Evolutionary conservation across 2,329 filamentous ascomycete species (phyloP), one percentile per base, ranked within the genome.

Genomic region (Arthrobotrys iridis): DNA sequence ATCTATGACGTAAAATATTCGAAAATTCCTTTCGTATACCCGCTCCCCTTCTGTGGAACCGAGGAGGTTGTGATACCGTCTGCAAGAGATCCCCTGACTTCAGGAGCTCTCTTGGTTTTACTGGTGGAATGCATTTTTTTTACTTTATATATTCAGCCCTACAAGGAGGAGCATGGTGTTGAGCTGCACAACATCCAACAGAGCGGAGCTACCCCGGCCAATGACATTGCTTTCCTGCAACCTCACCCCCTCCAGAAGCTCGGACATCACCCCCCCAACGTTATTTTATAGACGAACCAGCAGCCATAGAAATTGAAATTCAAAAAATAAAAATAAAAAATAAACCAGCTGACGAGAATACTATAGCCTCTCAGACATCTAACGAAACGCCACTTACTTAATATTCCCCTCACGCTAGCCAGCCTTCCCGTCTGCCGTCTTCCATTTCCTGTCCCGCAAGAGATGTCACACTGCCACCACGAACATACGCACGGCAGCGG

Each of bases 401-500:
- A n/a, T n/a, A n/a, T n/a, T n/a, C 33, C 13, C 33, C 43, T 43
- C 60, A 24, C 30, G 8, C 40, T 41, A 41, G 13, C n/a, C n/a
- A n/a, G n/a, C 10, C 35, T 55, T 45, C 48, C 48, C 48, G 46
- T 66, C 45, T 30, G 10, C 20, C 37, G 33, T 43, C 20, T 37
- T 20, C 22, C 1, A 3, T 22, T 28, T 30, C 8, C 13, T 37
- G 13, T 37, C 52, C 40, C 5, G 15, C 30, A 18, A 28, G 15
- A 3, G 28, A 74, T 74, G 70, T 74, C 70, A 64, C 66, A 71
- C 62, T 74, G 70, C 18, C 70, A 74, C 33, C 40, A 76, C 58
- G 64, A 76, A 40, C 72, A 75, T 15, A 62, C 63, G 28, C 71
- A 76, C 72, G 58, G 65, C 45, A 33, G 72, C 50, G 72, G 86